A percentile compares a stretch with the other conserved stretches of the same genome.
These are phyloP conservation scores for Cyberlindnera nakhonratchasimensis DNA, from an alignment of 805 yeast species.

Conservation along the genomic window DNA sequence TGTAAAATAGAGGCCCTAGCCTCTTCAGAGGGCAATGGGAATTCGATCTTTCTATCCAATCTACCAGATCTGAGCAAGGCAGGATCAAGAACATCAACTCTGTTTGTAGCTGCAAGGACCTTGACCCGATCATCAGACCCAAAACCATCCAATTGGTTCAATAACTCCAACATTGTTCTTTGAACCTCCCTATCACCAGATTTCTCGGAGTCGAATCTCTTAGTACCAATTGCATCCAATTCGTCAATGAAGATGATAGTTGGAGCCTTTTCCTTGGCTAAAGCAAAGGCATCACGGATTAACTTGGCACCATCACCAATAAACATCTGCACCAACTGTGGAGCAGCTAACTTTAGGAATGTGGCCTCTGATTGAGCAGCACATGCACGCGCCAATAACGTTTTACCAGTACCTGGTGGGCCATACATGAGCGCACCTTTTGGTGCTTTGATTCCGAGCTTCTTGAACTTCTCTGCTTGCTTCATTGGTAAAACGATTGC, in stretches of 20 bases:
- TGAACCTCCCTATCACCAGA: conserved; percentile 98
- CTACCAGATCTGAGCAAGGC: conserved; percentile 96
- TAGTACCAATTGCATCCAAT: conserved; percentile 97
- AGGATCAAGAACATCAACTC: conserved; percentile 98
- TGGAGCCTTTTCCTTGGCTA: conserved; percentile 98
- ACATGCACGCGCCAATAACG: conserved; percentile 94
- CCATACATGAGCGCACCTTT: conserved; percentile 99
- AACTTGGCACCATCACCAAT: conserved; percentile 98
- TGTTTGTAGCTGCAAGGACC: conserved; percentile 96
- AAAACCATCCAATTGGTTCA: conserved; percentile 97
- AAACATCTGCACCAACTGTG: conserved; percentile 97
- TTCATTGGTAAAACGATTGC: conserved; percentile 98
- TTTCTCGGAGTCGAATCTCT: conserved; percentile 94
- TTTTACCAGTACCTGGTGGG: conserved; percentile 99
- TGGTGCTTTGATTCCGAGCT: conserved; percentile 94
- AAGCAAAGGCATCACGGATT: conserved; percentile 94
- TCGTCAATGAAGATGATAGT: conserved; percentile 97
- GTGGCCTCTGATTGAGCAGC: conserved; percentile 99
- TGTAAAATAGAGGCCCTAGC: conserved; percentile 95
- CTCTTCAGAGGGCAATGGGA: conserved; percentile 96
- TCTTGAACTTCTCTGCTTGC: conserved; percentile 93
- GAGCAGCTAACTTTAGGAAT: conserved; percentile 92
- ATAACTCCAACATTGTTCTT: conserved; percentile 96
- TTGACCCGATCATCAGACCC: conserved; percentile 96
- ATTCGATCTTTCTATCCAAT: conserved; percentile 95